phyloP scores from a whole-genome alignment of 2,329 filamentous ascomycete species.

The Teratosphaeriaceae sp. region DNA sequence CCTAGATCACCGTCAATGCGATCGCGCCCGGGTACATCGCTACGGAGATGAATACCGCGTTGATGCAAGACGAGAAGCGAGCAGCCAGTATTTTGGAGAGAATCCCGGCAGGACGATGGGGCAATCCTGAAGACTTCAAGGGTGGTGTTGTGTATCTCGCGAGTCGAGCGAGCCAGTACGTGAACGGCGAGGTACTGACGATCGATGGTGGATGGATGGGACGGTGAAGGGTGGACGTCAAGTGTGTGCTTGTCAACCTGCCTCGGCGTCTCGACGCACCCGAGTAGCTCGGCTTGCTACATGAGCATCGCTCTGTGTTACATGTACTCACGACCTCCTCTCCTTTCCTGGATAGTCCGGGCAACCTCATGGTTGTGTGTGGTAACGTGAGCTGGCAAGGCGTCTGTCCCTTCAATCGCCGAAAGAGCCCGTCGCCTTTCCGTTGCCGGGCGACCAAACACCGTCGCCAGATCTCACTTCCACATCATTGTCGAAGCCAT shows the following conservation, averaged over 20 bases:
- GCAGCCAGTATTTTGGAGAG: conserved; percentile 67
- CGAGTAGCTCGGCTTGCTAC: background rate
- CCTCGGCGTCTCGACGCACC: background rate
- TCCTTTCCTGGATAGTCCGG: too few species aligned
- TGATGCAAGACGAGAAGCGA: conserved; percentile 65
- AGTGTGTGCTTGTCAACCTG: background rate
- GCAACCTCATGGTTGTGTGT: too few species aligned
- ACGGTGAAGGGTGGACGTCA: conserved; percentile 43
- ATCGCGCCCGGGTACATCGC: conserved; percentile 86
- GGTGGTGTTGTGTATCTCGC: conserved; percentile 73
- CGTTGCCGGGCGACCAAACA: too few species aligned
- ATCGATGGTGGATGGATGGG: conserved; percentile 93
- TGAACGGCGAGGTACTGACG: conserved; percentile 72
- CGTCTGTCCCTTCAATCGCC: too few species aligned
- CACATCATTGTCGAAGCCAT: too few species aligned
- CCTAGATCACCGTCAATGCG: conserved; percentile 80
- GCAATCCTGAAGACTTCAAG: conserved; percentile 79
- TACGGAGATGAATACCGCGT: conserved; percentile 85
- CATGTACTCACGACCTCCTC: too few species aligned
- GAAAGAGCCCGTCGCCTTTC: too few species aligned
- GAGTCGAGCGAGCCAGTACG: conserved; percentile 69
- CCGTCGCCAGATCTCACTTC: too few species aligned
- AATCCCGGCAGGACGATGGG: conserved; percentile 82
- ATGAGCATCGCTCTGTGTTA: too few species aligned
- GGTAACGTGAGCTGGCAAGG: too few species aligned